Evolutionary conservation across 2,329 filamentous ascomycete genomes (phyloP), one percentile per base, ranked within the genome.

Genomic region (Immersiporthe knoxdaviesiana): DNA sequence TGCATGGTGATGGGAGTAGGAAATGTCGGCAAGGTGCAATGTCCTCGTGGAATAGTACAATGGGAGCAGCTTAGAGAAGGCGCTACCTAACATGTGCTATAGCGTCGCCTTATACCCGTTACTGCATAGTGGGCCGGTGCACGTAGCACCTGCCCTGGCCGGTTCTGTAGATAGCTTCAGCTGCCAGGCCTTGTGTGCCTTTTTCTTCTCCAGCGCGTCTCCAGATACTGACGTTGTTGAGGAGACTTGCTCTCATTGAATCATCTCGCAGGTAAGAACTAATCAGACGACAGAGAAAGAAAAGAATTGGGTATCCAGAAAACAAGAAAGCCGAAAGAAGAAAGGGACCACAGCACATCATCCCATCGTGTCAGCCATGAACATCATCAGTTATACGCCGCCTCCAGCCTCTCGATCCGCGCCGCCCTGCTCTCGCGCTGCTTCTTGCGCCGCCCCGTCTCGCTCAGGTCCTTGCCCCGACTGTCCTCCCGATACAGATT

Each of bases 391-490:
- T 64, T 64, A 18, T 64, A 64, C 10, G 62, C 44, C 32, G 66
- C 71, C 58, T 39, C 35, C 3, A 72, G 61, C 14, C 71, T 65
- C 61, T 72, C 71, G 24, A 71, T 47, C 35, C 67, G 56, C 37
- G 71, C 71, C 32, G 63, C 67, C 59, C 67, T 68, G 41, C 65
- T 68, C 47, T 72, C 71, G 65, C 69, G 37, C 16, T 69, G 67
- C 11, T 61, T 72, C 41, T 62, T 54, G 18, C 44, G 30, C 64
- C 50, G 27, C 39, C 69, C 69, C 1, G 41, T 62, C 63, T 69
- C 62, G 50, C 66, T 69, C 12, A 66, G 37, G 32, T 68, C 66
- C 8, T 67, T 63, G 0, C 63, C 67, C 1, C 44, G 47, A 11
- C 41, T 59, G 30, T 69, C 64, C 18, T 71, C 71, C n/a, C 54